Conservation (phyloP, 352 stramenopile species). For the Phytophthora agathidicida region DNA sequence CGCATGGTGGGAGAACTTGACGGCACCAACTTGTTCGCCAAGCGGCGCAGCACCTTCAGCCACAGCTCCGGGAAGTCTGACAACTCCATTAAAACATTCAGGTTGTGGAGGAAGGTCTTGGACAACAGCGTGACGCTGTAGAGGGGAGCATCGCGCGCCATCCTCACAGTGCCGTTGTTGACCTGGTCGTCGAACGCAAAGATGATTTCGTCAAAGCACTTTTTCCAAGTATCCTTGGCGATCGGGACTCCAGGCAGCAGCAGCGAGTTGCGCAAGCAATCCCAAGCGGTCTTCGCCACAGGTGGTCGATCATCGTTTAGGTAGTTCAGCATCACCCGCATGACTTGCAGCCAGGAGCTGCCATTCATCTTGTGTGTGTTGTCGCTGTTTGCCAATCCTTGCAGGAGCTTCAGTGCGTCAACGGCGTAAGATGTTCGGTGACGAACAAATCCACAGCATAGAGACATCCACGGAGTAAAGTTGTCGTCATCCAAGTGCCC, state of each 20-base stretch:
- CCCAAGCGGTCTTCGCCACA: constrained; percentile 84
- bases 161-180: constrained; percentile 54
- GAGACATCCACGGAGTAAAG: constrained; percentile 82
- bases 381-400: constrained; percentile 75
- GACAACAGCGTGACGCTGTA: constrained; percentile 87
- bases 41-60: constrained; percentile 74
- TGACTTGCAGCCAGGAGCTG: constrained; percentile 80
- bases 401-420: constrained; percentile 76
- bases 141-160: constrained; percentile 68
- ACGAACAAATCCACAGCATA: constrained; percentile 79
- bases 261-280: constrained; percentile 85
- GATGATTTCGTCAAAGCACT: constrained; percentile 89
- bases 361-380: constrained; percentile 79
- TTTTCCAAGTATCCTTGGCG: constrained; percentile 75
- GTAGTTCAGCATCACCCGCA: constrained; percentile 88
- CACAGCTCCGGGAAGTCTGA: constrained; percentile 73
- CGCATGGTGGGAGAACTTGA: constrained; percentile 41
- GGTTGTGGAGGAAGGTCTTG: constrained; percentile 89
- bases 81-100: constrained; percentile 74
- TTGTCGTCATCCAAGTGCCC: constrained; percentile 80
- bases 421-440: constrained; percentile 80
- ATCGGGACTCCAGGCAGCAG: constrained; percentile 74
- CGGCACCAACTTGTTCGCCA: constrained; percentile 71
- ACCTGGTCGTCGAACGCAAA: constrained; percentile 89
- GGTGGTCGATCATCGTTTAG: constrained; percentile 77